Base-by-base conservation (phyloP, 257 asterid genomes). In the Solanum okadae region DNA sequence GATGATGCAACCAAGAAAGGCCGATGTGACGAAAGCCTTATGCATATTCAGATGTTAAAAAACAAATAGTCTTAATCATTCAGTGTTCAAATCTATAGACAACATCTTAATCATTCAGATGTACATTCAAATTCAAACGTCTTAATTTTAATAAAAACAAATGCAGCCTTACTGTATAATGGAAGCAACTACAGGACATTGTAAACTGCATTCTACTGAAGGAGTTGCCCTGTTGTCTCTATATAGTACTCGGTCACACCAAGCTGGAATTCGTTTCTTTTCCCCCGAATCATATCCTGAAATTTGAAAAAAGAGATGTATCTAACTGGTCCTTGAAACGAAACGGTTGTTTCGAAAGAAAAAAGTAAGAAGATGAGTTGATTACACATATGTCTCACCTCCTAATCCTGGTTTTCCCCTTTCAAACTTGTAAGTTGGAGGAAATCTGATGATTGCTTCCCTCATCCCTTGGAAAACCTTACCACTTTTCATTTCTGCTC, bases 401-500 rank as follows among this genome's bases (percentile, higher is more conserved):
- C 99, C 99, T 91, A 97, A 89, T 73, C 99, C 99, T 10, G 99
- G 93, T 88, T 95, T 96, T 77, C 99, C 98, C 88, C 93, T 91
- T 89, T 97, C 99, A 25, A 97, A 97, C 93, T 97, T 97, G 92
- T 97, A 97, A 35, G 99, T 97, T 40, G 99, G 99, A 38, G 99
- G 99, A 87, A 97, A 97, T 91, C 98, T 91, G 84, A 97, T 89
- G 76, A 94, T 92, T 12, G 99, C 99, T 92, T 97, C 99, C 1
- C 98, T 94, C 99, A 97, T 97, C 78, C 99, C 99, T 93, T 96
- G 99, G 85, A 97, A 97, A 52, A 94, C 99, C 90, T 91, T 96
- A 63, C 99, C 98, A 23, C 95, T 94, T 93, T 94, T 94, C 98
- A 96, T 97, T 90, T 97, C 98, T 29, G 95, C 98, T 87, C 98